These are phyloP conservation scores for Halenospora varia DNA, from an alignment of 495 filamentous ascomycete species.

Conservation along the genomic window DNA sequence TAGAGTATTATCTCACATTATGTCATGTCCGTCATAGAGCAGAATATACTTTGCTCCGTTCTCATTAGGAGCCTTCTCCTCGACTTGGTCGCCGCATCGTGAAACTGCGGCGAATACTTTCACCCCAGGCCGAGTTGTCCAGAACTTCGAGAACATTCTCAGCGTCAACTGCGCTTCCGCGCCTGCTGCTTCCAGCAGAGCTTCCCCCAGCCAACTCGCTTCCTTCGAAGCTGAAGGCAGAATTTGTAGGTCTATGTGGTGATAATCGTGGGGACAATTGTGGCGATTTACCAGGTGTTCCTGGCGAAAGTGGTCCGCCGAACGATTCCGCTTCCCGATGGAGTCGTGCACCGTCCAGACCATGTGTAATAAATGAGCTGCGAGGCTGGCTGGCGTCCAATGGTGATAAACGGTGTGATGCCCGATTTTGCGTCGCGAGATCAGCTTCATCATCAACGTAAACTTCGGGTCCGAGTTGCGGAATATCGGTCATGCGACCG, in stretches of 20 bases:
- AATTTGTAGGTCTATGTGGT: constrained; percentile 24
- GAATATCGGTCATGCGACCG: constrained; percentile 69
- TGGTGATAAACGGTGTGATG: constrained; percentile 22
- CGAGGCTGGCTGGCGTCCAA: constrained; percentile 8
- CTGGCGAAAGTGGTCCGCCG: constrained; percentile 10
- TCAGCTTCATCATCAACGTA: constrained; percentile 65
- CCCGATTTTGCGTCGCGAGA: constrained; percentile 6
- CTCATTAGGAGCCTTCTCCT: constrained; percentile 11
- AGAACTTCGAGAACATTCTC: constrained; percentile 77
- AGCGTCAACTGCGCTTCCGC: constrained; percentile 68
- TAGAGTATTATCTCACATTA: too few relatives aligned
- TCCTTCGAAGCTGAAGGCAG: constrained; percentile 24
- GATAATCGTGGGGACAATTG: constrained; percentile 18
- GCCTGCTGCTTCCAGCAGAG: constrained; percentile 38
- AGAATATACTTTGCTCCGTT: neutral
- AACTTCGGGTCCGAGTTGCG: constrained; percentile 84
- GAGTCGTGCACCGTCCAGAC: constrained; percentile 17
- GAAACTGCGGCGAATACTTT: constrained; percentile 85
- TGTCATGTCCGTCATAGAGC: too few relatives aligned
- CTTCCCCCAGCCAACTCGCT: constrained; percentile 28
- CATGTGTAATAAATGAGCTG: constrained; percentile 21
- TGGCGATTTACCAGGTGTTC: constrained; percentile 11
- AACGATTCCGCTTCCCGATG: constrained; percentile 24
- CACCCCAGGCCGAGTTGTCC: constrained; percentile 85
- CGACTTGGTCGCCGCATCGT: constrained; percentile 58